Evolutionary conservation across 768 basidiomycete species (phyloP).

Genomic region (Plicaturopsis crispa): DNA sequence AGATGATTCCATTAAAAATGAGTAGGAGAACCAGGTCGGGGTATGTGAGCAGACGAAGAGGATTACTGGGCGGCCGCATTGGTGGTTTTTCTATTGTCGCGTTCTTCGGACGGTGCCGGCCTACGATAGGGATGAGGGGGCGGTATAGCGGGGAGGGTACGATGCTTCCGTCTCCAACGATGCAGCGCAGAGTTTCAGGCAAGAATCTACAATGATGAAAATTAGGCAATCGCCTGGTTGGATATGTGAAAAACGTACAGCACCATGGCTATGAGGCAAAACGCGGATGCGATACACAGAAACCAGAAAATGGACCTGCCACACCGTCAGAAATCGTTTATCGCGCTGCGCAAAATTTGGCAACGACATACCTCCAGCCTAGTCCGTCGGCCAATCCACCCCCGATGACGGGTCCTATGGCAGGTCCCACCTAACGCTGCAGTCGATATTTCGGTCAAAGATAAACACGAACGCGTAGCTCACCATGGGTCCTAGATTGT

Average conservation of each 20-base stretch:
- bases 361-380: conserved; percentile 54
- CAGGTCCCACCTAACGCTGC: conserved; percentile 22
- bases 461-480: conserved; percentile 44
- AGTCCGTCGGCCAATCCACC: conserved; percentile 43
- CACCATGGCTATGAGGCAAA: conserved; percentile 39
- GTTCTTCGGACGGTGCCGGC: conserved; percentile 12
- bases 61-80: background rate
- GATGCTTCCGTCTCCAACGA: conserved; percentile 22
- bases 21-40: conserved; percentile 30
- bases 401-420: conserved; percentile 42
- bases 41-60: conserved; percentile 26
- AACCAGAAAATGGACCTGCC: conserved; percentile 59
- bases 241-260: conserved; percentile 21
- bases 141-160: conserved; percentile 17
- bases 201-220: conserved; percentile 15
- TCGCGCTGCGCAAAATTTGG: conserved; percentile 1
- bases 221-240: background rate
- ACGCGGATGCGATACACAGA: conserved; percentile 38
- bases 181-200: conserved; percentile 23
- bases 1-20: conserved; percentile 47
- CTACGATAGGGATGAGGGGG: conserved; percentile 18
- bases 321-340: conserved; percentile 4
- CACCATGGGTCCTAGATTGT: conserved; percentile 49
- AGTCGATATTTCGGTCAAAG: conserved; percentile 10
- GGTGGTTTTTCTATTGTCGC: conserved; percentile 3